A percentile compares a stretch with the other conserved stretches of the same genome.
phyloP scores from a whole-genome alignment of 2,329 filamentous ascomycete genomes.

The Chaetomiaceae sp. region DNA sequence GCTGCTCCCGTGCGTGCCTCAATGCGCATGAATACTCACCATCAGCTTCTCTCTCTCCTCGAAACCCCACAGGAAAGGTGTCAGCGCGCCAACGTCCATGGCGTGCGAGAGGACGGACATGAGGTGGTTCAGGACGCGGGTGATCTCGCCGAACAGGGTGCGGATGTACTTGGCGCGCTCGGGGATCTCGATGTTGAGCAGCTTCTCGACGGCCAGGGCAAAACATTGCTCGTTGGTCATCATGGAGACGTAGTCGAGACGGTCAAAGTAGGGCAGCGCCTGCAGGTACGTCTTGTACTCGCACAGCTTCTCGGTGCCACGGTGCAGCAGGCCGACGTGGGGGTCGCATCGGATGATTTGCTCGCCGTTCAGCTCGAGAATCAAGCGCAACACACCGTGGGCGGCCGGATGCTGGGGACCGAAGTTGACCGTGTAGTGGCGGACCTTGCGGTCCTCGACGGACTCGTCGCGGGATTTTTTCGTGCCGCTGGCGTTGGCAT shows the following conservation, averaged over 20 bases:
- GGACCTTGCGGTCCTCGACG: slow-evolving; percentile 70
- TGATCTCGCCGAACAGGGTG: slow-evolving; percentile 93
- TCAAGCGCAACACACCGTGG: slow-evolving; percentile 94
- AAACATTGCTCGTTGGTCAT: slow-evolving; percentile 99
- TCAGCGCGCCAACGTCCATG: slow-evolving; percentile 98
- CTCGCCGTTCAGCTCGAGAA: slow-evolving; percentile 96
- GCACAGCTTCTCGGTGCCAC: slow-evolving; percentile 98
- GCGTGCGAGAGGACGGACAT: slow-evolving; percentile 97
- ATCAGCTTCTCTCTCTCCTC: slow-evolving; percentile 99
- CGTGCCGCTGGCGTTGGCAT: slow-evolving; percentile 29
- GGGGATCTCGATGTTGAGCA: slow-evolving; percentile 93
- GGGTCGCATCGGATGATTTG: slow-evolving; percentile 95
- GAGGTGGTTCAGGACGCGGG: slow-evolving; percentile 88
- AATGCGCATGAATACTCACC: slow-evolving; percentile 52
- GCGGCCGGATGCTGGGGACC: slow-evolving; percentile 97
- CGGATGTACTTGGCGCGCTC: slow-evolving; percentile 95
- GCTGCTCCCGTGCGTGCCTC: not conserved
- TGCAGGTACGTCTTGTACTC: slow-evolving; percentile 99
- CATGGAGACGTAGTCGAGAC: slow-evolving; percentile 98
- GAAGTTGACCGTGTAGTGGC: slow-evolving; percentile 99
- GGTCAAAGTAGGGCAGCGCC: slow-evolving; percentile 97
- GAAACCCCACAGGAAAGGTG: slow-evolving; percentile 98
- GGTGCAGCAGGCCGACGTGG: slow-evolving; percentile 91
- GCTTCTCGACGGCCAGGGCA: slow-evolving; percentile 91
- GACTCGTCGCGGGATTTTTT: slow-evolving; percentile 46